These are phyloP conservation scores for Hansenula sp. DNA, from an alignment of 1,139 yeast genomes.

Conservation along the genomic window DNA sequence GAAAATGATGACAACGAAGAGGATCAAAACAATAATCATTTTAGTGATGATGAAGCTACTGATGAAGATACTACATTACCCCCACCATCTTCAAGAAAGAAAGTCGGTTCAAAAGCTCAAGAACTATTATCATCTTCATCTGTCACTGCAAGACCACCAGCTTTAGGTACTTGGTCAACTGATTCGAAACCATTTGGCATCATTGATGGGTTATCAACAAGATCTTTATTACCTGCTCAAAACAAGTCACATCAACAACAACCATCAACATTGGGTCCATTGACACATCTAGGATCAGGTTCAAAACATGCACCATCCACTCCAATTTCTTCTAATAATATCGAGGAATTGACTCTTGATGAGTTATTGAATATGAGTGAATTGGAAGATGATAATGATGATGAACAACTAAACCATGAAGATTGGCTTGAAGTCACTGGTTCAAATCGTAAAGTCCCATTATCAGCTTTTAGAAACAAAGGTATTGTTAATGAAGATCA, in stretches of 20 bases:
- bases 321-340: conserved; percentile 24
- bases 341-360: conserved; percentile 73
- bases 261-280: background rate
- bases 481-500: conserved; percentile 36
- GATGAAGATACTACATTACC: conserved; percentile 85
- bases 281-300: background rate
- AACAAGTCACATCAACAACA: conserved; percentile 7
- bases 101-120: conserved; percentile 70
- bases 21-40: conserved; percentile 32
- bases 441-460: conserved; percentile 62
- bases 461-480: conserved; percentile 87
- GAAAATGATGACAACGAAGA: conserved; percentile 32
- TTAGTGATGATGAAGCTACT: conserved; percentile 72
- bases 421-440: conserved; percentile 51
- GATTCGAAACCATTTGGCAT: conserved; percentile 86
- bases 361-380: conserved; percentile 87
- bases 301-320: conserved; percentile 9
- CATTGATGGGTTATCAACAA: conserved; percentile 88
- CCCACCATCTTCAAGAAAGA: conserved; percentile 51
- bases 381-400: conserved; percentile 73
- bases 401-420: conserved; percentile 34
- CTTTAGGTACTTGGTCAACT: conserved; percentile 89
- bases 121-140: conserved; percentile 85
- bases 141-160: conserved; percentile 85
- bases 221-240: conserved; percentile 54